These are phyloP conservation scores for Cynara cardunculus DNA, from an alignment of 129 eudicot genomes.

Conservation along the genomic window DNA sequence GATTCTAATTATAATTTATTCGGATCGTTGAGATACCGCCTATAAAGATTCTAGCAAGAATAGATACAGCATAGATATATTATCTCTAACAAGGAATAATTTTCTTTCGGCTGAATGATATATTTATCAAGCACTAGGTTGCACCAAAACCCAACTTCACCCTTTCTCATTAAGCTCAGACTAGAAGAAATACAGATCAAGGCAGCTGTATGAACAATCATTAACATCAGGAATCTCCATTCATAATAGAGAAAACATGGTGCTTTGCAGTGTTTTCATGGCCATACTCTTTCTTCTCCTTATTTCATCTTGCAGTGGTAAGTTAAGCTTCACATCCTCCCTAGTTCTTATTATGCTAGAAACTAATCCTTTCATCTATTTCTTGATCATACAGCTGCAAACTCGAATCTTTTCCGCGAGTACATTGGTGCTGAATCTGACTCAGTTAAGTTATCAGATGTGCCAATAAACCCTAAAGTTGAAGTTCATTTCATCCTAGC, in stretches of 20 bases:
- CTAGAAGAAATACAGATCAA: background rate
- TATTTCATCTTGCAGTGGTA: conserved; percentile 31
- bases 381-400: conserved; percentile 25
- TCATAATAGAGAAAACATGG: background rate
- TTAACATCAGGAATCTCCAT: background rate
- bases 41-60: conserved; percentile 22
- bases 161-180: background rate
- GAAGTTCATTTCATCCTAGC: conserved; percentile 57
- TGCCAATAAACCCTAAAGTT: conserved; percentile 41
- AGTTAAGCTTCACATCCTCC: background rate
- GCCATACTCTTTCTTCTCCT: conserved; percentile 3
- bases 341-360: background rate
- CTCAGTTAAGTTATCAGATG: conserved; percentile 36
- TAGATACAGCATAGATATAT: background rate
- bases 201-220: background rate
- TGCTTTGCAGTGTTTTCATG: conserved; percentile 14
- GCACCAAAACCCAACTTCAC: conserved; percentile 11
- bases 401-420: conserved; percentile 32
- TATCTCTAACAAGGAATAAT: conserved; percentile 7
- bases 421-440: conserved; percentile 49
- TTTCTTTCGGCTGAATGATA: background rate
- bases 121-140: background rate
- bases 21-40: conserved; percentile 25
- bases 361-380: background rate
- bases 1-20: background rate